These are phyloP conservation scores for Diutina ranongensis DNA, from an alignment of 1,139 yeast species.

Conservation along the genomic window DNA sequence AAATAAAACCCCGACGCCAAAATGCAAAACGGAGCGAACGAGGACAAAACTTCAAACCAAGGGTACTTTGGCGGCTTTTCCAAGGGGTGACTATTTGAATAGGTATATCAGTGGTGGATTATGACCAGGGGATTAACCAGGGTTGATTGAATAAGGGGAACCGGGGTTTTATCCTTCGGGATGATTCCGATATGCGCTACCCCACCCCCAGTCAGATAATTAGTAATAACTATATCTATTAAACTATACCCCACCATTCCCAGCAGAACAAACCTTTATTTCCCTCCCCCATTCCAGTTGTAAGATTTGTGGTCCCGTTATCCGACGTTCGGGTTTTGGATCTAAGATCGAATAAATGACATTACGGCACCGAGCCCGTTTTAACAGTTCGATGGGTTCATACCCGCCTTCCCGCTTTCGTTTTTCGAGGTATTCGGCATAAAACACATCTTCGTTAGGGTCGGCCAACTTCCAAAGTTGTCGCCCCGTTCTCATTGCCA, in stretches of 20 bases:
- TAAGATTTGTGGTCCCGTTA: conserved; percentile 78
- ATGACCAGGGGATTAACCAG: too few species aligned
- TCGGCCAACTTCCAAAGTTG: conserved; percentile 87
- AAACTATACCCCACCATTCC: background rate
- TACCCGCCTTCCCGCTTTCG: conserved; percentile 77
- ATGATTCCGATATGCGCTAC: too few species aligned
- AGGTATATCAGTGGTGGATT: too few species aligned
- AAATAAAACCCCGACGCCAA: too few species aligned
- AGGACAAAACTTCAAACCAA: too few species aligned
- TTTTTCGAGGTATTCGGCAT: conserved; percentile 56
- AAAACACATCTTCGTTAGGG: conserved; percentile 67
- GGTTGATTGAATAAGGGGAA: too few species aligned
- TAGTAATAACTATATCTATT: too few species aligned
- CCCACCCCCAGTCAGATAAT: too few species aligned
- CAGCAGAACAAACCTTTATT: conserved; percentile 67
- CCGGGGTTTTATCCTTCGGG: too few species aligned
- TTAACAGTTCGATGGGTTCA: conserved; percentile 77
- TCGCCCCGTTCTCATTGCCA: conserved; percentile 97
- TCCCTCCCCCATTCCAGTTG: conserved; percentile 96
- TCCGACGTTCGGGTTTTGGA: conserved; percentile 78
- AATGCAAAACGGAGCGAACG: too few species aligned
- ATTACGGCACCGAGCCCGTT: conserved; percentile 79
- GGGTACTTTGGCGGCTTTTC: too few species aligned
- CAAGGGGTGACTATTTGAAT: too few species aligned
- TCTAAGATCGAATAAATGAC: conserved; percentile 88